Evolutionary conservation across 139 green algal genomes (phyloP).

Genomic region (Trebouxia sp.): DNA sequence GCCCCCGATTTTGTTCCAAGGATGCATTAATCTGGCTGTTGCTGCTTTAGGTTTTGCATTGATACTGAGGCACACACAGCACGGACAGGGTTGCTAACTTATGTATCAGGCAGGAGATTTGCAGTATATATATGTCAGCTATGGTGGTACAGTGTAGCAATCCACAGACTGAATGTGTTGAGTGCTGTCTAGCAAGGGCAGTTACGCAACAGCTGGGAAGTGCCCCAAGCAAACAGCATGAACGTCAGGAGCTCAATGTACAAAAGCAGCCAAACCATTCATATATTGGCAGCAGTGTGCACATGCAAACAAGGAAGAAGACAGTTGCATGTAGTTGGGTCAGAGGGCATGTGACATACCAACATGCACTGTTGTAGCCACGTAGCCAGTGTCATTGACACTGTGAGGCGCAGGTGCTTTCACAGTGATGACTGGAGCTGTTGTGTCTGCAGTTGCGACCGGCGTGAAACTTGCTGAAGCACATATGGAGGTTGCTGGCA

Average conservation of each 20-base stretch:
- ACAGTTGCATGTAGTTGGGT: no score
- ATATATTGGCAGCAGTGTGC: background rate
- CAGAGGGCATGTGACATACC: background rate
- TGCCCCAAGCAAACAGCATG: no score
- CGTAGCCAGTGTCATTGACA: background rate
- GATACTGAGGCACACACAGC: background rate
- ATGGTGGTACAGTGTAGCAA: no score
- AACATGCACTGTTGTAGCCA: background rate
- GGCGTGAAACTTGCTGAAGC: background rate
- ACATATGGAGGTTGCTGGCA: background rate
- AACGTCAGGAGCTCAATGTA: no score
- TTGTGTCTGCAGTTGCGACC: background rate
- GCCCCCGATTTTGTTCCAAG: background rate
- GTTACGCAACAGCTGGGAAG: no score
- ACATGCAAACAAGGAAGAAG: no score
- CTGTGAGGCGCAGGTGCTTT: background rate
- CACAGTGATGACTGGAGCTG: slow-evolving; percentile 7
- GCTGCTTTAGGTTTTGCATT: background rate
- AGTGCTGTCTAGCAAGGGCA: no score
- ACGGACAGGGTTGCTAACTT: background rate
- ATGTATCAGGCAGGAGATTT: background rate
- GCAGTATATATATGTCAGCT: no score
- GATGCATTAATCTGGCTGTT: background rate
- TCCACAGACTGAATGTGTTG: no score
- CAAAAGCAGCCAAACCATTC: background rate